Conservation (phyloP, 495 filamentous ascomycete genomes). For the Hypoxylon lienhwacheense region DNA sequence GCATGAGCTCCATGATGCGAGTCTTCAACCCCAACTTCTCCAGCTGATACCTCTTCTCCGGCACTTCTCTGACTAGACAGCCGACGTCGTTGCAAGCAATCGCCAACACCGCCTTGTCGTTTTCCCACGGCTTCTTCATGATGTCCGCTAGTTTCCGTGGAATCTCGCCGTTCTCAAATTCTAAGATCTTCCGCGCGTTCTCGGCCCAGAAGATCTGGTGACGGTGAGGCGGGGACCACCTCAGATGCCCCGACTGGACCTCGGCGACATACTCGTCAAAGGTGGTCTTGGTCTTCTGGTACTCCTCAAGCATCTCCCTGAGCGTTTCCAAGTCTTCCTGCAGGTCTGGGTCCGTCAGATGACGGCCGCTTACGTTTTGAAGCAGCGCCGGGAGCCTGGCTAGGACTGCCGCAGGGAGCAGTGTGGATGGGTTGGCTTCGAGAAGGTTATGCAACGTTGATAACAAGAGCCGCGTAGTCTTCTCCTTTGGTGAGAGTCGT, state of each 20-base stretch:
- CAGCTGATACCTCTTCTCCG: constrained; percentile 77
- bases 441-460: constrained; percentile 88
- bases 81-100: constrained; percentile 96
- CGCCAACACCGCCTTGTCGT: constrained; percentile 92
- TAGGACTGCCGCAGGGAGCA: constrained; percentile 80
- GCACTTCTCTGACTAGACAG: constrained; percentile 83
- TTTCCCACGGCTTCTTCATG: constrained; percentile 81
- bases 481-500: constrained; percentile 92
- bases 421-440: constrained; percentile 68
- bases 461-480: constrained; percentile 89
- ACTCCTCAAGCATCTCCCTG: constrained; percentile 81
- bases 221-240: constrained; percentile 95
- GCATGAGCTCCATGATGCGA: constrained; percentile 95
- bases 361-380: constrained; percentile 76
- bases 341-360: constrained; percentile 86
- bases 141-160: constrained; percentile 86
- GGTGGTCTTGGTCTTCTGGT: constrained; percentile 94
- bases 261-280: constrained; percentile 95
- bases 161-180: constrained; percentile 76
- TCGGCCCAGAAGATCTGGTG: constrained; percentile 91
- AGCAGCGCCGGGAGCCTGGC: constrained; percentile 81
- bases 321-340: constrained; percentile 79
- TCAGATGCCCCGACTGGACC: constrained; percentile 82
- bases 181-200: constrained; percentile 89
- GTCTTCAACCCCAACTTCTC: constrained; percentile 91